Conservation (phyloP, 2,329 filamentous ascomycete species). For the Diaporthe destruens region DNA sequence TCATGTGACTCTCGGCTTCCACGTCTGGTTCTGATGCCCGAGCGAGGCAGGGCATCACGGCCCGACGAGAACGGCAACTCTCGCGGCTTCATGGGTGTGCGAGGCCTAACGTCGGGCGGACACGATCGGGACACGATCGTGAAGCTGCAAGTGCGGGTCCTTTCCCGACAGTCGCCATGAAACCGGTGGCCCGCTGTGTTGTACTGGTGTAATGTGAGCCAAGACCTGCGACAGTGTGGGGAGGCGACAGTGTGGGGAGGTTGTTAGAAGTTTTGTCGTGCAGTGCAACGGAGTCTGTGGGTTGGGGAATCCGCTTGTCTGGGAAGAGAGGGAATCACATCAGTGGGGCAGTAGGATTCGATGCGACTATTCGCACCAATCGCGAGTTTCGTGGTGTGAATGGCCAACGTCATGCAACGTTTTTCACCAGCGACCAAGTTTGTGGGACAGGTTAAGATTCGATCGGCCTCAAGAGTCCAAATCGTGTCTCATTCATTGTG, state of each 20-base stretch:
- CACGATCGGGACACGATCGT: neutral
- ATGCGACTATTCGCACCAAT: constrained; percentile 27
- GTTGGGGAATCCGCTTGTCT: constrained; percentile 2
- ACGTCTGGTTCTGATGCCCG: neutral
- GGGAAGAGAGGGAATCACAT: neutral
- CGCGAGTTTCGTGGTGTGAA: neutral
- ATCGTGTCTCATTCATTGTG: constrained; percentile 26
- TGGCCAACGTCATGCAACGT: neutral
- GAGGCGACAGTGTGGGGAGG: constrained; percentile 2
- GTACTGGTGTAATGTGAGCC: too few species aligned
- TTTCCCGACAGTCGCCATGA: neutral
- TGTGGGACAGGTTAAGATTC: neutral
- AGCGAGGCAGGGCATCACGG: constrained; percentile 8
- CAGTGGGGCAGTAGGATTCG: constrained; percentile 5
- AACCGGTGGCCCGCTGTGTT: too few species aligned
- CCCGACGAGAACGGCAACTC: constrained; percentile 3
- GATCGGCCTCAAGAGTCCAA: constrained; percentile 22
- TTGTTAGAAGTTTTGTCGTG: constrained; percentile 1
- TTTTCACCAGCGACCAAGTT: neutral
- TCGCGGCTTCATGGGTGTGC: neutral
- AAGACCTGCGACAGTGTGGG: too few species aligned
- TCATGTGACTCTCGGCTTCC: neutral
- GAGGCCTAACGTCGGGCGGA: neutral
- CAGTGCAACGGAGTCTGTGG: constrained; percentile 16
- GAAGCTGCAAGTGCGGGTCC: constrained; percentile 13